A percentile compares a stretch with the other conserved stretches of the same genome.
phyloP scores from a whole-genome alignment of 345 rosid species.

The Dimocarpus longan region DNA sequence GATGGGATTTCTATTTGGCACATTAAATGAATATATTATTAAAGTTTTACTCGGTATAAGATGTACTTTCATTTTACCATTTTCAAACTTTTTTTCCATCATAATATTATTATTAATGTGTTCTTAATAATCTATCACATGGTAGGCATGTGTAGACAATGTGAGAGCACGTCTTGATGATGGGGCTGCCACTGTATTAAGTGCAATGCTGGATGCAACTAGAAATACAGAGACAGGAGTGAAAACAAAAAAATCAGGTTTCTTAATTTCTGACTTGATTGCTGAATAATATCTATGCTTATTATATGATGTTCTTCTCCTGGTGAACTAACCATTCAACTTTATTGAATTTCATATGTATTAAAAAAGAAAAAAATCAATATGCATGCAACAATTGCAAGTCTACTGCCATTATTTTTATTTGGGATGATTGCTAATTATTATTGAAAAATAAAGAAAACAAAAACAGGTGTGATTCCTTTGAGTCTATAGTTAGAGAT shows the following conservation, averaged over 20 bases:
- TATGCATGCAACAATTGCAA: neutral
- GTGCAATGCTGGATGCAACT: constrained; percentile 80
- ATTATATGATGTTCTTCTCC: neutral
- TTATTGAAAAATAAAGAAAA: neutral
- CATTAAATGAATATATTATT: neutral
- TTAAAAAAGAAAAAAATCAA: neutral
- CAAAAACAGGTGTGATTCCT: neutral
- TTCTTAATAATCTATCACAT: neutral
- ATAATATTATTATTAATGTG: neutral
- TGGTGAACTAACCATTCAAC: constrained; percentile 1
- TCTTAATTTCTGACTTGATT: constrained; percentile 18
- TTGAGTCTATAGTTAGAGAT: neutral
- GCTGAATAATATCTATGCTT: constrained; percentile 10
- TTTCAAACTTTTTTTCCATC: neutral
- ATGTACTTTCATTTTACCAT: neutral
- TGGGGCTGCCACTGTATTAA: constrained; percentile 66
- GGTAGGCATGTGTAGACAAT: constrained; percentile 68
- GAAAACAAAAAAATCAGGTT: constrained; percentile 69
- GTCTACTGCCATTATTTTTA: neutral
- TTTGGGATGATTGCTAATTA: neutral
- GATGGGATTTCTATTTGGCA: neutral
- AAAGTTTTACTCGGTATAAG: neutral
- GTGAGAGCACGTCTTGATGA: constrained; percentile 66
- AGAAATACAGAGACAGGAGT: constrained; percentile 72
- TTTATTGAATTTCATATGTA: neutral